These are phyloP conservation scores for Croton setiger DNA, from an alignment of 441 rosid genomes.

Conservation along the genomic window DNA sequence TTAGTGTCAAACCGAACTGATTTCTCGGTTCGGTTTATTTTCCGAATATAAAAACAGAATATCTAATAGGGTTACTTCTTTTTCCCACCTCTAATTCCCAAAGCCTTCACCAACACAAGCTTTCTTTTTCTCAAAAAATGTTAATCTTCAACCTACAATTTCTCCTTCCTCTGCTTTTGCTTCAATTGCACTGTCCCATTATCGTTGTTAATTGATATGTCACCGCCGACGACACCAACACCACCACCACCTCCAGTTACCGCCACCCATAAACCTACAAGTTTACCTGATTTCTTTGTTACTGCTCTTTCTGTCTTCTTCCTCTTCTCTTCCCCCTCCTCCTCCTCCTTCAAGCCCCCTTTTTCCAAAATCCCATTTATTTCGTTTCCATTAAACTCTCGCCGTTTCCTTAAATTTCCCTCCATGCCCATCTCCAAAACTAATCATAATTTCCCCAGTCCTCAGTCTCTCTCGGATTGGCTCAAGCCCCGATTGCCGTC, in stretches of 20 bases:
- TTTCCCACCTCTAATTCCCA: slow-evolving; percentile 6
- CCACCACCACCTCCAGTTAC: slow-evolving; percentile 15
- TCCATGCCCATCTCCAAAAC: slow-evolving; percentile 38
- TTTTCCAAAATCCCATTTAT: slow-evolving; percentile 32
- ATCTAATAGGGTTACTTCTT: not conserved
- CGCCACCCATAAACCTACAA: slow-evolving; percentile 19
- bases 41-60: not conserved
- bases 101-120: not conserved
- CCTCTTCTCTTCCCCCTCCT: slow-evolving; percentile 43
- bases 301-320: slow-evolving; percentile 56
- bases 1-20: no score
- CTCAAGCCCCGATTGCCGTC: slow-evolving; percentile 72
- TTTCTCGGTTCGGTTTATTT: no score
- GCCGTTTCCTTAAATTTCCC: slow-evolving; percentile 38
- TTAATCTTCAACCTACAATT: not conserved
- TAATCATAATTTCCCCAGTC: slow-evolving; percentile 48
- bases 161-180: not conserved
- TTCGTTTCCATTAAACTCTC: slow-evolving; percentile 18
- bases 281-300: slow-evolving; percentile 49
- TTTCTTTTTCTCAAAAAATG: not conserved
- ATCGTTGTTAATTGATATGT: slow-evolving; percentile 20
- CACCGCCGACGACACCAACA: slow-evolving; percentile 17
- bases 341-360: slow-evolving; percentile 16
- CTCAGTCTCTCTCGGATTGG: slow-evolving; percentile 87
- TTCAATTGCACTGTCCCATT: not conserved